Evolutionary conservation across 1,284 basidiomycete genomes (phyloP), one percentile per base, ranked within the genome.

Genomic region (Papiliotrema laurentii): DNA sequence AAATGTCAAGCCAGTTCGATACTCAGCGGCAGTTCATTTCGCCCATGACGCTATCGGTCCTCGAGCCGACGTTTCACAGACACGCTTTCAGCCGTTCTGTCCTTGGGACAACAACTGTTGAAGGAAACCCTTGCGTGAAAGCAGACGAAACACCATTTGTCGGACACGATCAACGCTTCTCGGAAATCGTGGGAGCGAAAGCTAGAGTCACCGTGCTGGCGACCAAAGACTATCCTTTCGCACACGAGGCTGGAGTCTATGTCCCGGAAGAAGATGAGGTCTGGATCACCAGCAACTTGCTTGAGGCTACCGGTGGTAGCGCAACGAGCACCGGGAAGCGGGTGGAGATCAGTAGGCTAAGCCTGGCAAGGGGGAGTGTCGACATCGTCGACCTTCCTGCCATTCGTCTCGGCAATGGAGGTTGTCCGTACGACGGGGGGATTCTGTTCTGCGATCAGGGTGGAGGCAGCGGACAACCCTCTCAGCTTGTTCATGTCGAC

Each of bases 391-490:
- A 49, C 3, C 11, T 42, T 2, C 14, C 34, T 1, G 9, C 16
- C 22, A 42, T 49, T 2, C 21, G 45, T 7, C 45, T 50, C 4
- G 62, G 52, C 11, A 68, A 66, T 35, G 64, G 64, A 5, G 64
- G 47, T 4, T 65, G 58, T 19, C 47, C 50, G 21, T 63, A 43
- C 24, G 45, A 51, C 4, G 46, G 49, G 13, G 34, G 53, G 4
- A 30, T 66, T 9, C 51, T 68, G 19, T 49, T 63, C 21, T 67
- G 64, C 52, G 63, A 61, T 25, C 65, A 69, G 41, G 63, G 63
- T 5, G 31, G 27, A 18, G n/a, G n/a, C n/a, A 40, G 44, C 9
- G 42, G 30, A 10, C 16, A 33, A 3, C 50, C 62, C 1, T 63
- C 62, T 3, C 45, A 50, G 18, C 53, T 67, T 18, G 55, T 55